Evolutionary conservation across 495 filamentous ascomycete genomes (phyloP), one percentile per base, ranked within the genome.

Genomic region (Tuber magnatum): DNA sequence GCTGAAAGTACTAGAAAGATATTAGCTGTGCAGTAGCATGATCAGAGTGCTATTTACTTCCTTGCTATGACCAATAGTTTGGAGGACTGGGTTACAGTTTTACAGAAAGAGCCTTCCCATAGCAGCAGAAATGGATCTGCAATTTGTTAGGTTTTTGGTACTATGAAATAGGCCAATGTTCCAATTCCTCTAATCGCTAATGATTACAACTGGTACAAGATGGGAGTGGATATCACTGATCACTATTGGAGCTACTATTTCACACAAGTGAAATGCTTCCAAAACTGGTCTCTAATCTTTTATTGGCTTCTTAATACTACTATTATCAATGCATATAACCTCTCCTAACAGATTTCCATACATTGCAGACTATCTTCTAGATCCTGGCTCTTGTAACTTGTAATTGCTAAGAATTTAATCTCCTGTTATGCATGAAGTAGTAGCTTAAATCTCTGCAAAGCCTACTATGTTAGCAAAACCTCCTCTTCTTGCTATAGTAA

Each of bases 161-260:
- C 75, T 0, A 56, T 69, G 3, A 32, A 69, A 1, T 69, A 12
- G 24, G 80, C 73, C 43, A 68, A 74, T 28, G 22, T 73, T 3
- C 0, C 9, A 38, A 76, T 78, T 32, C 71, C 77, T n/a, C n/a
- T 38, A 39, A 48, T 73, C 73, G 76, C 80, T 12, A 56, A 80
- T n/a, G 75, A 78, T 70, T 76, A 80, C 65, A 80, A 78, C 69
- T 14, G 69, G 43, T 73, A 82, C 80, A 81, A 81, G 7, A 14
- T 43, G 0, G 78, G 80, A 24, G 75, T 83, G n/a, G 73, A 80
- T 71, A 71, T 74, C 24, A 42, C 74, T 32, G 76, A 77, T 48
- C 75, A 75, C n/a, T 40, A 70, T 14, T n/a, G 70, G 0, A 40
- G 61, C 48, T 75, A 75, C 65, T 83, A 81, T 71, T 61, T 76